Evolutionary conservation across 306 rosid species (phyloP), one percentile per base, ranked within the genome.

Genomic region (Fragaria iinumae): DNA sequence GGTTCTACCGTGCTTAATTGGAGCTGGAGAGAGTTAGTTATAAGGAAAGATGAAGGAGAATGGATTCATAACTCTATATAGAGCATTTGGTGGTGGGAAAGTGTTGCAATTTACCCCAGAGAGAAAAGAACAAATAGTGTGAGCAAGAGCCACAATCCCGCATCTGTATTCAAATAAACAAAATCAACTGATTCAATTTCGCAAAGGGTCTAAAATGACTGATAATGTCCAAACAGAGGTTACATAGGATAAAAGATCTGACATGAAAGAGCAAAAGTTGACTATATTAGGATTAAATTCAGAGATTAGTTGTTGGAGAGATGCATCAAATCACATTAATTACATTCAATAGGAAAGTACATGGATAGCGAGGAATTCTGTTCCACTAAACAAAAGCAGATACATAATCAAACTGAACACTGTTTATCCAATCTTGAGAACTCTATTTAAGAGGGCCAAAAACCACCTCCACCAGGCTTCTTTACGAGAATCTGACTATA

Each of bases 401-500:
- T 4, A 38, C 6, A 75, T 5, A 17, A 4, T 34, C 57, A 21
- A 4, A 64, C 45, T 7, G 21, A 3, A 36, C 8, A 6, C 43
- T 6, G 55, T 71, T 6, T 57, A 63, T 79, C 70, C 57, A 32
- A 73, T 34, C 49, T 50, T 27, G 67, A 60, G 6, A 64, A 45
- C 17, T 71, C 82, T 80, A 44, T 38, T 81, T 86, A 84, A 76
- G 74, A 83, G 20, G 96, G 89, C 93, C 91, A 89, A 72, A 85
- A 77, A 56, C 85, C 89, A 67, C 68, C 60, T 64, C 93, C 95
- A 25, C 82, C 96, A 2, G 91, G 83, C 87, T 89, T 92, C 89
- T 92, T 90, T 38, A 90, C 92, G 50, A 92, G 90, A n/a, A 94
- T 69, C 84, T 90, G 93, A 81, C 89, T 90, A 86, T 91, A 94